Percentiles rank a stretch among this genome's conserved stretches.
phyloP scores from a whole-genome alignment of 2,329 filamentous ascomycete species.

The Seiridium unicorne region DNA sequence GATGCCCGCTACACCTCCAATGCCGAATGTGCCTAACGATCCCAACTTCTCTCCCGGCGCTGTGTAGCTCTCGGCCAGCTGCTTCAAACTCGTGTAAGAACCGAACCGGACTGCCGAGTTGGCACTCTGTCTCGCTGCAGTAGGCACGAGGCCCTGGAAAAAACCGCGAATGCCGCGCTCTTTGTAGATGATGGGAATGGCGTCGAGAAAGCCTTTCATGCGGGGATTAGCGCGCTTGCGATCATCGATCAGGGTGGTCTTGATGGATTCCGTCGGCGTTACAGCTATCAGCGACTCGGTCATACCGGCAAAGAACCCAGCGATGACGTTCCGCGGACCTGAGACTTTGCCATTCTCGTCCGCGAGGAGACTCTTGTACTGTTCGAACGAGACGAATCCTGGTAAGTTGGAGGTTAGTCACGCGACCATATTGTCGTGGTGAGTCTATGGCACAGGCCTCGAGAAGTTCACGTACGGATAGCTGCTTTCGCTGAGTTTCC shows the following conservation, averaged over 20 bases:
- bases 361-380: slow-evolving; percentile 80
- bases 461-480: slow-evolving; percentile 63
- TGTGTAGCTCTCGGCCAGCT: slow-evolving; percentile 87
- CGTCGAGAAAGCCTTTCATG: slow-evolving; percentile 89
- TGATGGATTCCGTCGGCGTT: slow-evolving; percentile 96
- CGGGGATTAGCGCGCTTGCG: slow-evolving; percentile 82
- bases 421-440: neutral
- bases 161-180: slow-evolving; percentile 89
- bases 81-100: slow-evolving; percentile 85
- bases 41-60: slow-evolving; percentile 94
- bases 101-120: slow-evolving; percentile 92
- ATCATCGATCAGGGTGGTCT: slow-evolving; percentile 97
- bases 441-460: neutral
- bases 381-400: slow-evolving; percentile 95
- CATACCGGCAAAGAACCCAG: slow-evolving; percentile 90
- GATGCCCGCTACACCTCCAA: slow-evolving; percentile 83
- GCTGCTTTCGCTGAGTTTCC: slow-evolving; percentile 96
- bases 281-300: slow-evolving; percentile 93
- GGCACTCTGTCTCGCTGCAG: slow-evolving; percentile 89
- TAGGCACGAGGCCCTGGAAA: slow-evolving; percentile 95
- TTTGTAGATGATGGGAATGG: slow-evolving; percentile 79
- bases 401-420: slow-evolving; percentile 6
- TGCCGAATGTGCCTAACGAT: slow-evolving; percentile 80
- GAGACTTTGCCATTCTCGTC: slow-evolving; percentile 86
- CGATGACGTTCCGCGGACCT: slow-evolving; percentile 85